Evolutionary conservation across 441 rosid species (phyloP).

Genomic region (Populus tomentosa): DNA sequence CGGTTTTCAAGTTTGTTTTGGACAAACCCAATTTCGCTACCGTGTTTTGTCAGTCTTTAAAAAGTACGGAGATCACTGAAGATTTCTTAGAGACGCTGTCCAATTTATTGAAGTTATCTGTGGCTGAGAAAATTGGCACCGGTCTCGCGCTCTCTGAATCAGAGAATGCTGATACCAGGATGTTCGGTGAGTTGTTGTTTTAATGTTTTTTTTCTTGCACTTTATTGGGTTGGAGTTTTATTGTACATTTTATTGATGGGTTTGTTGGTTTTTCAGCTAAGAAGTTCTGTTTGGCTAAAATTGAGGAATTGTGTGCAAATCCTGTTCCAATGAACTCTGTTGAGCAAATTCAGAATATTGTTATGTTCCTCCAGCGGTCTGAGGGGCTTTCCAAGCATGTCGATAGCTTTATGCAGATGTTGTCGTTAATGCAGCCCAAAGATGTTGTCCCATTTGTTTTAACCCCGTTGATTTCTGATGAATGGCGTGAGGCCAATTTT

Average conservation of each 20-base stretch:
- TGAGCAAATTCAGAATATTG: slow-evolving; percentile 70
- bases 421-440: slow-evolving; percentile 58
- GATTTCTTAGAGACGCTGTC: too few relatives aligned
- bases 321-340: slow-evolving; percentile 50
- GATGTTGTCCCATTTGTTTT: slow-evolving; percentile 54
- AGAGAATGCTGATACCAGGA: too few relatives aligned
- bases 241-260: background rate
- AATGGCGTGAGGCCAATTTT: slow-evolving; percentile 46
- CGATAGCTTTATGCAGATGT: slow-evolving; percentile 63
- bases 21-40: too few relatives aligned
- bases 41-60: too few relatives aligned
- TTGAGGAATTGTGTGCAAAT: slow-evolving; percentile 58
- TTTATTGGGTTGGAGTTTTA: slow-evolving; percentile 18
- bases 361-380: slow-evolving; percentile 73
- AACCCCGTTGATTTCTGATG: slow-evolving; percentile 61
- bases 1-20: too few relatives aligned
- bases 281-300: slow-evolving; percentile 60
- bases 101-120: too few relatives aligned
- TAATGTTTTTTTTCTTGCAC: slow-evolving; percentile 31
- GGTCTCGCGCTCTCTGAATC: too few relatives aligned
- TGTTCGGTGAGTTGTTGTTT: too few relatives aligned
- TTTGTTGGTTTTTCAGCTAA: slow-evolving; percentile 42
- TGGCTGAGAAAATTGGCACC: too few relatives aligned
- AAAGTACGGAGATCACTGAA: too few relatives aligned
- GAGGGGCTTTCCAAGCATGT: slow-evolving; percentile 69